Base-by-base conservation (phyloP, 768 basidiomycete species). In the Tylopilus vinaceipallidus region DNA sequence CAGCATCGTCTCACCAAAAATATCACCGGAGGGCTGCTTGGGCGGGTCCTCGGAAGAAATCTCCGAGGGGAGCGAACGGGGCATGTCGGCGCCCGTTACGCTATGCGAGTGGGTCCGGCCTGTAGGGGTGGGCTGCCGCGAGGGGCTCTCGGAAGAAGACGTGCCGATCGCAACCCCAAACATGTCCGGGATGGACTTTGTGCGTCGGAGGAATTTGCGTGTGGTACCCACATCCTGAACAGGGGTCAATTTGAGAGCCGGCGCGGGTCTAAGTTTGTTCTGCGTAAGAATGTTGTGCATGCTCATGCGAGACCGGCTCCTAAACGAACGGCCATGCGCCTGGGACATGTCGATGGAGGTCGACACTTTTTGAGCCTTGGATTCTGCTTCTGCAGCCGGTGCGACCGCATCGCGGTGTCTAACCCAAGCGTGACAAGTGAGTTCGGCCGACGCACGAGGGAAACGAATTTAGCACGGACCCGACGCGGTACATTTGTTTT, bases 41-140 rank as follows among this genome's bases (percentile, higher is more conserved):
- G 60, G 57, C 22, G 58, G 58, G n/a, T 64, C 64, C 10, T 37
- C 49, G 22, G 67, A 55, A 27, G 66, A 58, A 8, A 53, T 3
- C n/a, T 53, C 53, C 3, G 63, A 49, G 12, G 65, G 35, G 1
- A 68, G 58, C 3, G 65, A 68, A 11, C 78, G 78, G 19, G 80
- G 77, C 38, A 81, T 71, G 50, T 91, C 86, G 12, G 78, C 81
- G 2, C 80, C 81, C 1, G 87, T 90, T 16, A 91, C 87, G 65
- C 86, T 89, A 55, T 88, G 84, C 3, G 88, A 88, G 58, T 91
- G 88, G 3, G 75, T 80, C 22, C 87, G 81, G 34, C 83, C 85
- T 1, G 70, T 65, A 4, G 67, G 56, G 0, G 65, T 57, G 19
- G 67, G 68, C 52, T 59, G 65, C 44, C 54, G 62, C 41, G 47